Percentiles rank a stretch among this genome's conserved stretches.
Conservation (phyloP, 495 filamentous ascomycete genomes). For the Neurospora discreta region DNA sequence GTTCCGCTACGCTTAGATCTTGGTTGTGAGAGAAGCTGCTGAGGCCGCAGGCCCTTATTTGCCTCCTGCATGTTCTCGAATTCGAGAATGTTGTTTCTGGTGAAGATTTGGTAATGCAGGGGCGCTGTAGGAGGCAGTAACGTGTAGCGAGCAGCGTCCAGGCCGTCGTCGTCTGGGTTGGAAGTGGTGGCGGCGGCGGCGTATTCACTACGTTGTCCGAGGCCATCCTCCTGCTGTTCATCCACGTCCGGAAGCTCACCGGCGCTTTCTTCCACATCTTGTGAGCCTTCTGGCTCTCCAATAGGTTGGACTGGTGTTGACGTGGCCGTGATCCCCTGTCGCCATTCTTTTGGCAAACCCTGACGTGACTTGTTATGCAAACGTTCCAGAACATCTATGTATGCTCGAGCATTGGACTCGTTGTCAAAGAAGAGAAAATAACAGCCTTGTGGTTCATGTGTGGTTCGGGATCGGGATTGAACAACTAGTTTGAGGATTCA, state of each 20-base stretch:
- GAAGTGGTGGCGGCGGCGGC: not conserved
- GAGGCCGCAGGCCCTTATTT: not conserved
- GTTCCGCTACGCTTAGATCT: not conserved
- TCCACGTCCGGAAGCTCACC: not conserved
- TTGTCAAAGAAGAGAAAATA: slow-evolving; percentile 55
- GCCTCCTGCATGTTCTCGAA: not conserved
- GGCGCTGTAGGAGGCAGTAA: not conserved
- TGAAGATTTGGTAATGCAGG: not conserved
- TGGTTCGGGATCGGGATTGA: slow-evolving; percentile 41
- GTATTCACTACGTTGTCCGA: not conserved
- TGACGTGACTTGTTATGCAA: slow-evolving; percentile 33
- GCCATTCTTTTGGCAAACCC: slow-evolving; percentile 16
- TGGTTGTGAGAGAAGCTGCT: not conserved
- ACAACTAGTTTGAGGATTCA: slow-evolving; percentile 21
- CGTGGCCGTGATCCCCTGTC: not conserved
- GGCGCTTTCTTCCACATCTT: not conserved
- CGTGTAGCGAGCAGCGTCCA: not conserved
- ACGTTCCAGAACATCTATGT: slow-evolving; percentile 35
- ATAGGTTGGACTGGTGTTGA: not conserved
- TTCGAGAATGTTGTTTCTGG: not conserved
- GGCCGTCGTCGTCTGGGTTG: not conserved
- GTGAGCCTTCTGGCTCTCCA: not conserved
- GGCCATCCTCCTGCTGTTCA: not conserved
- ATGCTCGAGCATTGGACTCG: slow-evolving; percentile 41
- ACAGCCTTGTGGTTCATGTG: slow-evolving; percentile 39